These are phyloP conservation scores for Ceratocystis cubensis DNA, from an alignment of 2,329 filamentous ascomycete genomes.

Conservation along the genomic window DNA sequence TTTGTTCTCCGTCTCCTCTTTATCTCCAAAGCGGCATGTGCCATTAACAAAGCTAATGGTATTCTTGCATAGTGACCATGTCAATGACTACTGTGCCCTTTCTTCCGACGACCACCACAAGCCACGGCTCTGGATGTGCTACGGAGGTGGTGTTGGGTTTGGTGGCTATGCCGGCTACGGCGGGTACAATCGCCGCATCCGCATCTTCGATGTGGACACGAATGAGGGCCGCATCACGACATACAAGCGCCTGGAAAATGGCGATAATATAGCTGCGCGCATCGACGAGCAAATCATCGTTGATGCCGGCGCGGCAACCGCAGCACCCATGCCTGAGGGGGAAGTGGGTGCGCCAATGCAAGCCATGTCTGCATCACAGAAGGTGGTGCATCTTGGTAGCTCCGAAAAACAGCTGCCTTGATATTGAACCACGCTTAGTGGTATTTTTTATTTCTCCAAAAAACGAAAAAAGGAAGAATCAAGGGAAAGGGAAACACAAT, in stretches of 20 bases:
- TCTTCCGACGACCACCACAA: constrained; percentile 38
- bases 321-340: constrained; percentile 23
- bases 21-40: background rate
- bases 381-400: constrained; percentile 18
- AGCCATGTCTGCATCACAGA: constrained; percentile 18
- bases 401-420: constrained; percentile 16
- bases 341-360: constrained; percentile 19
- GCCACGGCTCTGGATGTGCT: constrained; percentile 91
- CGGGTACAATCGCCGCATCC: constrained; percentile 67
- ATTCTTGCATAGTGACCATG: constrained; percentile 56
- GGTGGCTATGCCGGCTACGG: constrained; percentile 91
- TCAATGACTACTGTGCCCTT: constrained; percentile 89
- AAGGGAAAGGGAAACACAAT: background rate
- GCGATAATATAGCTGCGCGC: constrained; percentile 36
- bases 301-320: constrained; percentile 41
- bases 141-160: constrained; percentile 81
- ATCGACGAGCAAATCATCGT: constrained; percentile 56
- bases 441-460: too few relatives aligned
- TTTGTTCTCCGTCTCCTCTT: background rate
- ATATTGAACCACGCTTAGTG: background rate
- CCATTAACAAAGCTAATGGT: constrained; percentile 17
- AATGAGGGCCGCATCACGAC: constrained; percentile 80
- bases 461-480: background rate
- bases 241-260: constrained; percentile 77
- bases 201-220: constrained; percentile 87